These are phyloP conservation scores for Saccharomycopsis selenospora DNA, from an alignment of 805 yeast genomes.

Conservation along the genomic window DNA sequence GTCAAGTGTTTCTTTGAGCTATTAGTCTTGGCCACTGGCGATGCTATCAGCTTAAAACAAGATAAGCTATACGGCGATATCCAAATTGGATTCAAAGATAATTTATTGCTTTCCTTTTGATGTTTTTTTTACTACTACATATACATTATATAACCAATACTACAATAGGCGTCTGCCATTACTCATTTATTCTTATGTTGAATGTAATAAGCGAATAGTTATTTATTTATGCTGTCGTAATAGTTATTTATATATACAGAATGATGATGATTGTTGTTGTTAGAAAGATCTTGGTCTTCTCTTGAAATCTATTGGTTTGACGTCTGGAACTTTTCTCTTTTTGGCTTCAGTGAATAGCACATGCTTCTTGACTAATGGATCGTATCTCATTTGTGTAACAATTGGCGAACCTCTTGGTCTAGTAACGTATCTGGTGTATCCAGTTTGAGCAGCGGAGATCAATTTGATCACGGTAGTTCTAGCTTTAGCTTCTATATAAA, in stretches of 20 bases:
- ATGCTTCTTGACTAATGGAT: constrained; percentile 80
- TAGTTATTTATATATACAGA: too few species aligned
- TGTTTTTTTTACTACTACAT: too few species aligned
- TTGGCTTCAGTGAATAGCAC: constrained; percentile 84
- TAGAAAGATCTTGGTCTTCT: constrained; percentile 29
- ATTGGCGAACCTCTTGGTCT: constrained; percentile 77
- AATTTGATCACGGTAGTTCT: constrained; percentile 79
- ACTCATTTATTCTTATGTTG: too few species aligned
- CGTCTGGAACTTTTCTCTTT: constrained; percentile 69
- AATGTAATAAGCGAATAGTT: too few species aligned
- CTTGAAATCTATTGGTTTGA: constrained; percentile 41
- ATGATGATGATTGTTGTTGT: too few species aligned
- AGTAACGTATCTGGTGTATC: constrained; percentile 71
- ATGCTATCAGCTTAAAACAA: constrained; percentile 60
- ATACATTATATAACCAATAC: too few species aligned
- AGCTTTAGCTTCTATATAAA: constrained; percentile 38
- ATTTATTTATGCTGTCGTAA: too few species aligned
- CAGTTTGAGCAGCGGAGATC: constrained; percentile 85
- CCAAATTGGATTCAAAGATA: constrained; percentile 39
- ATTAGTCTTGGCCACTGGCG: constrained; percentile 72
- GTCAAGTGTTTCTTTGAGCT: constrained; percentile 74
- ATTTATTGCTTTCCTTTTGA: constrained; percentile 28
- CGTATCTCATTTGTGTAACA: constrained; percentile 78
- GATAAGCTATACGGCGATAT: constrained; percentile 54
- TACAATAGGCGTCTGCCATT: too few species aligned